Percentiles rank a stretch among this genome's conserved stretches.
These are phyloP conservation scores for Protomyces inouyei DNA, from an alignment of 1,139 yeast genomes.

Conservation along the genomic window DNA sequence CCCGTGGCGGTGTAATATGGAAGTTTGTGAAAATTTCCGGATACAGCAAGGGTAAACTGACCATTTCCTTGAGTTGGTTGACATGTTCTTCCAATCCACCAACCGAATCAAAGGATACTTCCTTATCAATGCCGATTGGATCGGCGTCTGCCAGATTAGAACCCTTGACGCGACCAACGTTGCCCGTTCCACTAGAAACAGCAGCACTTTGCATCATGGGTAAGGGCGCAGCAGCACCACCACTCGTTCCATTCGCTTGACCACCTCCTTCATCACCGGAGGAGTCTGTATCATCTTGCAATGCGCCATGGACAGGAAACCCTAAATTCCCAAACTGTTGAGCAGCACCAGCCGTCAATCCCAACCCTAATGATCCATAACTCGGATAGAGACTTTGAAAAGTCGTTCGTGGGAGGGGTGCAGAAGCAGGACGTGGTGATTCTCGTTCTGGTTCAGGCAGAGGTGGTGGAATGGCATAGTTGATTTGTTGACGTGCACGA, in stretches of 20 bases:
- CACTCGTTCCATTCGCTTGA: slow-evolving; percentile 3
- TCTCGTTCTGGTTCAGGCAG: slow-evolving; percentile 18
- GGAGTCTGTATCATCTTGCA: slow-evolving; percentile 15
- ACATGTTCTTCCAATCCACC: slow-evolving; percentile 89
- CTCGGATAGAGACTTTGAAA: slow-evolving; percentile 19
- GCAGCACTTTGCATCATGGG: slow-evolving; percentile 22
- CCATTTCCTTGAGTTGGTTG: slow-evolving; percentile 93
- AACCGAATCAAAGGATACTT: slow-evolving; percentile 80
- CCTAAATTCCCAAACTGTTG: slow-evolving; percentile 13
- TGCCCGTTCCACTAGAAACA: slow-evolving; percentile 36
- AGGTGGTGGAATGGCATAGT: slow-evolving; percentile 29
- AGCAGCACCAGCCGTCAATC: not conserved
- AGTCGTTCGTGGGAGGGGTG: not conserved
- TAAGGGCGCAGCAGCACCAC: slow-evolving; percentile 4
- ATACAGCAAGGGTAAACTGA: slow-evolving; percentile 81
- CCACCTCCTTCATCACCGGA: slow-evolving; percentile 14
- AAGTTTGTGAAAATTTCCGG: slow-evolving; percentile 92
- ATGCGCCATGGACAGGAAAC: slow-evolving; percentile 3
- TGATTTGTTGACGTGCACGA: slow-evolving; percentile 20
- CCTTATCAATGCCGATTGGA: slow-evolving; percentile 90
- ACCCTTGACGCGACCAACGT: slow-evolving; percentile 42
- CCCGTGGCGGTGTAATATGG: slow-evolving; percentile 92
- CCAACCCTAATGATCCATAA: slow-evolving; percentile 11
- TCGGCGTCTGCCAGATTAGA: slow-evolving; percentile 83
- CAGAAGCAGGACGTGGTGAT: not conserved